Base-by-base conservation (phyloP, 1,284 basidiomycete genomes). In the Irpex rosettiformis region DNA sequence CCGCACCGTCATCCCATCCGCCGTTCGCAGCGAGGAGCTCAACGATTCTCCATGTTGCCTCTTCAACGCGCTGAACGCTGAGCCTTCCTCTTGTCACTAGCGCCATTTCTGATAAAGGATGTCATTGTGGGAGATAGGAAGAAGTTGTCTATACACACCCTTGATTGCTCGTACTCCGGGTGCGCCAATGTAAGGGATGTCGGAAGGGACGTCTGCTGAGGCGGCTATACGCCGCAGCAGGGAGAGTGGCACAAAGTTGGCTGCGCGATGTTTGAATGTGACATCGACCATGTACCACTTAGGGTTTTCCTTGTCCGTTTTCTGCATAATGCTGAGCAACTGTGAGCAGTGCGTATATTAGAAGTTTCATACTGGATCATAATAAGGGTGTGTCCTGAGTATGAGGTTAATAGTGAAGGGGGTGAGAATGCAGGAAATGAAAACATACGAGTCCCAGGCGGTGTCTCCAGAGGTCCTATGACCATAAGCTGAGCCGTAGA, bases 251-350 rank as follows among this genome's bases (percentile, higher is more conserved):
- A 98, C 84, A 61, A 94, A 91, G 73, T 96, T 77, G 7, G 72
- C 65, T 4, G 92, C 79, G 27, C 89, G 85, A 6, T 80, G 73
- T n/a, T 74, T 69, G 71, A 96, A 95, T 28, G 79, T 81, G 33
- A 94, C 80, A 66, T 94, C 89, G 54, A 95, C 89, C 92, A 98
- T 96, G 77, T 81, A 96, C 96, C 96, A 98, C 66, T 84, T 93
- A 1, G 96, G 96, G 7, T 83, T 77, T 1, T 82, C 79, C 66
- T 84, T 67, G 56, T 90, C 79, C 0, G 93, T 85, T 83, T 96
- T 96, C 81, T 91, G 64, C 52, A 43, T 13, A 21, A n/a, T 24
- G 29, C 54, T 45, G 11, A 57, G 16, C 4, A 18, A 5, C 10
- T 52, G 2, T 4, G 4, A 25, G 4, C n/a, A 16, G 22, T 16